phyloP scores from a whole-genome alignment of 768 basidiomycete species.

The Boletus sensibilis region DNA sequence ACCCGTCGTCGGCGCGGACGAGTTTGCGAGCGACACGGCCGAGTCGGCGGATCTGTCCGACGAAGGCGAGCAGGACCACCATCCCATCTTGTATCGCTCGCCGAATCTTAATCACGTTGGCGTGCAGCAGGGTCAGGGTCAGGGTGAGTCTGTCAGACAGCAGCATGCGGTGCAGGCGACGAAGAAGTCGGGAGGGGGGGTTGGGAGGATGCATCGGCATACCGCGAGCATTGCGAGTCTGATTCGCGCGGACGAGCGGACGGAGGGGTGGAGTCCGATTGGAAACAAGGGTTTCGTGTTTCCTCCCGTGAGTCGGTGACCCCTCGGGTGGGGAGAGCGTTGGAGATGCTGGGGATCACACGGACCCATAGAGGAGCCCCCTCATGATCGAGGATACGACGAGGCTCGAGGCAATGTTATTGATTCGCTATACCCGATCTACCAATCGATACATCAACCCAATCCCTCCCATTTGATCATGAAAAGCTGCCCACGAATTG shows the following conservation, averaged over 20 bases:
- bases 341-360: neutral
- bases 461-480: neutral
- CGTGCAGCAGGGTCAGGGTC: neutral
- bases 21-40: constrained; percentile 36
- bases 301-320: constrained; percentile 38
- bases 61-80: constrained; percentile 56
- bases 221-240: constrained; percentile 84
- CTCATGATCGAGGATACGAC: neutral
- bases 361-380: neutral
- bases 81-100: constrained; percentile 68
- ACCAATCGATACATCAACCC: neutral
- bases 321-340: neutral
- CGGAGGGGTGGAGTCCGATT: constrained; percentile 83
- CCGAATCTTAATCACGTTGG: constrained; percentile 40
- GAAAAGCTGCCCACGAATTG: neutral
- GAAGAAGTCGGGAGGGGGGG: constrained; percentile 15
- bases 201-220: constrained; percentile 58
- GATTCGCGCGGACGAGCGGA: constrained; percentile 70
- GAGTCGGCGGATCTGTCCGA: constrained; percentile 61
- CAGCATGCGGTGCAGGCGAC: constrained; percentile 2
- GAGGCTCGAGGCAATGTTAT: neutral
- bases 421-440: constrained; percentile 15
- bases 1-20: constrained; percentile 30
- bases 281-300: constrained; percentile 51
- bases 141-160: neutral